phyloP scores from a whole-genome alignment of 176 grass and related monocot species.

The Canna indica region DNA sequence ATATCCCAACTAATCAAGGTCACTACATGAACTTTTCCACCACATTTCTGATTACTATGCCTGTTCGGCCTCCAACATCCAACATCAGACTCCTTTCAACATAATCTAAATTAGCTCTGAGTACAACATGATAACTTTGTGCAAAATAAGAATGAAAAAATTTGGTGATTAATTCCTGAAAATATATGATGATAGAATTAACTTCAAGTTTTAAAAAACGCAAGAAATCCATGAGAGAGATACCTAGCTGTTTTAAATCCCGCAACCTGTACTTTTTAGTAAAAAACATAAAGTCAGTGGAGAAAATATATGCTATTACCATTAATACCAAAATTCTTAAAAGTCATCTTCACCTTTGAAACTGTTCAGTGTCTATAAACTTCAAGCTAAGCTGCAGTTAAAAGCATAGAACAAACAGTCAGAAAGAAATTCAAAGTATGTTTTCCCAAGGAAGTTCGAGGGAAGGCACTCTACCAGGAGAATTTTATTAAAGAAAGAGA shows the following conservation, averaged over 20 bases:
- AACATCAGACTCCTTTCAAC: background rate
- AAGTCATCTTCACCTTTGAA: constrained; percentile 50
- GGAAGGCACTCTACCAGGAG: too few relatives aligned
- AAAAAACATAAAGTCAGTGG: constrained; percentile 21
- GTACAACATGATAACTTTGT: background rate
- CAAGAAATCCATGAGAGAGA: background rate
- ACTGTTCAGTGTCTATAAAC: constrained; percentile 91
- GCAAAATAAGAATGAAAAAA: background rate
- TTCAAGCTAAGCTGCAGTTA: constrained; percentile 56
- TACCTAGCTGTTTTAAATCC: constrained; percentile 92
- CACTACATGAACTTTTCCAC: too few relatives aligned
- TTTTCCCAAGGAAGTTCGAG: too few relatives aligned
- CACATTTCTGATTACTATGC: too few relatives aligned
- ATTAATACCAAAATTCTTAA: constrained; percentile 1
- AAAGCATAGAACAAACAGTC: background rate
- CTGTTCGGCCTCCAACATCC: too few relatives aligned
- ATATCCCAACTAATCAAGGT: too few relatives aligned
- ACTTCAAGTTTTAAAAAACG: background rate
- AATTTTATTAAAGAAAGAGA: too few relatives aligned
- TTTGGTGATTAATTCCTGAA: background rate
- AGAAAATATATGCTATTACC: background rate
- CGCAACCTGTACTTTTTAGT: constrained; percentile 45
- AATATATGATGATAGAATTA: background rate
- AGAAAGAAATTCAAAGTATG: background rate
- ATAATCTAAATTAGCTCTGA: background rate